A percentile compares a stretch with the other conserved stretches of the same genome.
Conservation (phyloP, 164 flowering plant genomes). For the Platanus orientalis region DNA sequence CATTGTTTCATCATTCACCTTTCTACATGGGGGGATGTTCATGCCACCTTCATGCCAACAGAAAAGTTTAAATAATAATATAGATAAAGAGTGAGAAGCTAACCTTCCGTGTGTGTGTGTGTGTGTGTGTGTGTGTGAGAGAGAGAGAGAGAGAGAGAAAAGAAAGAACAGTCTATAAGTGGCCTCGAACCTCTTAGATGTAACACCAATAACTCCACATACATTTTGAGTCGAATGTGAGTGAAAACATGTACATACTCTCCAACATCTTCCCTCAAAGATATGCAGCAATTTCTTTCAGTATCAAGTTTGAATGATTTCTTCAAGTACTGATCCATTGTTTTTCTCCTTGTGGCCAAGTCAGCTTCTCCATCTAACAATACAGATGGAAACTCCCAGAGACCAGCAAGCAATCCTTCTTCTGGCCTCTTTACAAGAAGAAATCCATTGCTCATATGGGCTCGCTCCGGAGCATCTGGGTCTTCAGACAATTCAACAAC, state of each 20-base stretch:
- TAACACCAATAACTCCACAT: constrained; percentile 62
- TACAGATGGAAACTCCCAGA: constrained; percentile 97
- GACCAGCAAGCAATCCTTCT: constrained; percentile 91
- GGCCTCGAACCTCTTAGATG: constrained; percentile 47
- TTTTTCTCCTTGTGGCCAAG: constrained; percentile 46
- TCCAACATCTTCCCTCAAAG: constrained; percentile 72
- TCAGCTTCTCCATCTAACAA: constrained; percentile 46
- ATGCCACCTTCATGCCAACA: constrained; percentile 42
- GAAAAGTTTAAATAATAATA: constrained; percentile 7
- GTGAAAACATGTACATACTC: constrained; percentile 75
- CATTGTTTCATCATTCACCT: constrained; percentile 23
- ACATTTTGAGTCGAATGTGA: constrained; percentile 80
- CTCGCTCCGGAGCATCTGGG: constrained; percentile 15
- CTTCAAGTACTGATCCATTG: constrained; percentile 51
- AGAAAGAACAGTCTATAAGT: constrained; percentile 6
- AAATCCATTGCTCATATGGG: constrained; percentile 30
- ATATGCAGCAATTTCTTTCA: constrained; percentile 30
- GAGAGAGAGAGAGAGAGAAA: constrained; percentile 6
- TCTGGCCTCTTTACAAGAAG: constrained; percentile 82
- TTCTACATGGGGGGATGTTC: constrained; percentile 16
- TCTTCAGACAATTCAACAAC: constrained; percentile 63
- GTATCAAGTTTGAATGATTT: constrained; percentile 46
- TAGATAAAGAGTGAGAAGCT: neutral
- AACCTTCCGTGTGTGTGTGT: neutral
- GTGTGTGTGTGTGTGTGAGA: neutral